These are phyloP conservation scores for Selaginella tamariscina DNA, from an alignment of 75 land plant genomes.

Conservation along the genomic window DNA sequence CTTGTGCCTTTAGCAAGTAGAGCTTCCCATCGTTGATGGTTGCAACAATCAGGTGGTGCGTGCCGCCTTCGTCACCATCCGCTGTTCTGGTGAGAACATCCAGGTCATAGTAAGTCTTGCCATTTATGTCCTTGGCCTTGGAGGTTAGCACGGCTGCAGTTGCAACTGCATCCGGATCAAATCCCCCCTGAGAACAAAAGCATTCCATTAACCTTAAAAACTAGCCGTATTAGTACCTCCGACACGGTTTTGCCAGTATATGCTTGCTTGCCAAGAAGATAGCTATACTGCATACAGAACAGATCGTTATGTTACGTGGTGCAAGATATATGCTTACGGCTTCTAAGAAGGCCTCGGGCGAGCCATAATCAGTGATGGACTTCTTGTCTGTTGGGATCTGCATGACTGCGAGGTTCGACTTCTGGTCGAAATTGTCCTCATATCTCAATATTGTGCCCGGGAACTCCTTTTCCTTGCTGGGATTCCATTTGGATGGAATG, in stretches of 20 bases:
- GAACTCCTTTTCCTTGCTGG: slow-evolving; percentile 85
- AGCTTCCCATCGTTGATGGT: slow-evolving; percentile 70
- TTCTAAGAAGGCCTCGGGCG: slow-evolving; percentile 77
- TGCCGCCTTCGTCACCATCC: slow-evolving; percentile 96
- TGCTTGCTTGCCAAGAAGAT: slow-evolving; percentile 76
- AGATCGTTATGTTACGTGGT: not conserved
- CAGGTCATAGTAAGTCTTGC: slow-evolving; percentile 59
- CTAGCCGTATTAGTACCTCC: slow-evolving; percentile 30
- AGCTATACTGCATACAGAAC: slow-evolving; percentile 52
- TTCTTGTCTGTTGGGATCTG: slow-evolving; percentile 65
- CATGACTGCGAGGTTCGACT: slow-evolving; percentile 60
- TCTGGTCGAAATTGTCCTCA: slow-evolving; percentile 89
- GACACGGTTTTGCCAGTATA: slow-evolving; percentile 60
- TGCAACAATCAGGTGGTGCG: slow-evolving; percentile 81
- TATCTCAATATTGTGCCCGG: slow-evolving; percentile 85
- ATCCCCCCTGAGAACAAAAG: slow-evolving; percentile 63
- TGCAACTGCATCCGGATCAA: slow-evolving; percentile 61
- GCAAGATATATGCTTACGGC: slow-evolving; percentile 27
- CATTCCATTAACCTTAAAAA: not conserved
- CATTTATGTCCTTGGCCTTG: slow-evolving; percentile 28
- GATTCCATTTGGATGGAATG: slow-evolving; percentile 92
- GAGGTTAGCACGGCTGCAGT: slow-evolving; percentile 68
- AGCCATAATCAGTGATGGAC: slow-evolving; percentile 69
- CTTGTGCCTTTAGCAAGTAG: slow-evolving; percentile 92
- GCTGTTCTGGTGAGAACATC: slow-evolving; percentile 87